A percentile compares a stretch with the other conserved stretches of the same genome.
Conservation (phyloP, 2,329 filamentous ascomycete genomes). For the Pleoardoris graminearum region DNA sequence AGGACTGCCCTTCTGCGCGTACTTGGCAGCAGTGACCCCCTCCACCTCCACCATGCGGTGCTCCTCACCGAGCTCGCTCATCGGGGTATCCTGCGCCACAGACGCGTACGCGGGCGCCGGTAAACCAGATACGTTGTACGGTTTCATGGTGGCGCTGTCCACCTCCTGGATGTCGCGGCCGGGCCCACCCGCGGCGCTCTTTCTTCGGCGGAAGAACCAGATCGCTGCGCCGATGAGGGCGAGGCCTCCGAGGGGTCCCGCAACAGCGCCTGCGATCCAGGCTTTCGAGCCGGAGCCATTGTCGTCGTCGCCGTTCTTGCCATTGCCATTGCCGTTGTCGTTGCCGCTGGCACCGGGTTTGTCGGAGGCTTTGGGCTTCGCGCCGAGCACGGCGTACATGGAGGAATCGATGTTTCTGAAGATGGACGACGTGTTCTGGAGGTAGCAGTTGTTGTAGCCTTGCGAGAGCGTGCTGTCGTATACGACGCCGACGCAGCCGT, state of each 20-base stretch:
- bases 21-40: no score
- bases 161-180: no score
- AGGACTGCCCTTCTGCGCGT: no score
- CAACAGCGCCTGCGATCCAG: conserved; percentile 14
- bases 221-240: conserved; percentile 6
- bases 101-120: no score
- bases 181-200: background rate
- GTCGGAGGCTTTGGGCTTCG: conserved; percentile 2
- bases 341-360: conserved; percentile 34
- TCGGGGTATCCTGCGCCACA: no score
- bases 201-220: conserved; percentile 3
- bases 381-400: conserved; percentile 25
- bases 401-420: conserved; percentile 20
- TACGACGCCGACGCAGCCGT: conserved; percentile 30
- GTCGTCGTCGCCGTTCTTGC: conserved; percentile 20
- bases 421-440: conserved; percentile 35
- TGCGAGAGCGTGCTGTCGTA: conserved; percentile 29
- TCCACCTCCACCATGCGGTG: no score
- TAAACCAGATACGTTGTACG: no score
- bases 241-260: conserved; percentile 5
- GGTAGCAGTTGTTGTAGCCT: conserved; percentile 39
- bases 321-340: conserved; percentile 31
- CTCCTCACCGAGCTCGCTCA: no score
- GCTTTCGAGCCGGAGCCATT: conserved; percentile 15
- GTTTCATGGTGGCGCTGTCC: no score